Base-by-base conservation (phyloP, 2,329 filamentous ascomycete genomes). In the Dactylellina sp. region DNA sequence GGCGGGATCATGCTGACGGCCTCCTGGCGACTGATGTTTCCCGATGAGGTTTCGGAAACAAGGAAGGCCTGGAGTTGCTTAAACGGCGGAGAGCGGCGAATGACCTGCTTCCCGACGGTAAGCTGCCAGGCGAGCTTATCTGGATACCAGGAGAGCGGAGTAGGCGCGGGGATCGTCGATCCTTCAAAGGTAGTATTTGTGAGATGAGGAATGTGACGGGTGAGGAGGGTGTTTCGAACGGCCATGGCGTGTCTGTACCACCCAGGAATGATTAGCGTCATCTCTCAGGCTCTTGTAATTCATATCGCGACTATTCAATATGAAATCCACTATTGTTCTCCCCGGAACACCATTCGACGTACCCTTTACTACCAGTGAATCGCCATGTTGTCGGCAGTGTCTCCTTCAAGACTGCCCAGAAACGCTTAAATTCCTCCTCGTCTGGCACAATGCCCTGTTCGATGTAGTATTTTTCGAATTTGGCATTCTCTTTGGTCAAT, bases 1-100 rank as follows among this genome's bases (percentile, higher is more conserved):
- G 95, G 95, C 24, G 95, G 95, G 76, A 99, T 98, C 95, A 99
- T 99, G 84, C 92, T 97, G 79, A 99, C 95, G 47, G 97, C 90
- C 83, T 99, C 95, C 82, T 99, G 95, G 79, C 95, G 89, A 82
- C 91, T 97, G 79, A 99, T 98, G 81, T 98, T 99, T 79, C 95
- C 95, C 20, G 98, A 93, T 65, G 91, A 93, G 2, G 95, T 97
- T 85, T 99, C 95, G 59, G 94, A 96, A 55, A 99, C 95, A 56
- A 99, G 86, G 84, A 97, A 99, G 81, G 96, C 96, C 81, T 99
- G 95, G 83, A 99, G 98, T 25, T 91, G 90, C 55, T 93, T 89
- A 81, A 99, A 99, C 1, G 95, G 95, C 37, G 92, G 89, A 81
- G 96, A 97, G 80, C 93, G 93, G 79, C 95, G 90, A 75, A 99